phyloP scores from a whole-genome alignment of 2,329 filamentous ascomycete genomes.

The Aspergillus udagawae region DNA sequence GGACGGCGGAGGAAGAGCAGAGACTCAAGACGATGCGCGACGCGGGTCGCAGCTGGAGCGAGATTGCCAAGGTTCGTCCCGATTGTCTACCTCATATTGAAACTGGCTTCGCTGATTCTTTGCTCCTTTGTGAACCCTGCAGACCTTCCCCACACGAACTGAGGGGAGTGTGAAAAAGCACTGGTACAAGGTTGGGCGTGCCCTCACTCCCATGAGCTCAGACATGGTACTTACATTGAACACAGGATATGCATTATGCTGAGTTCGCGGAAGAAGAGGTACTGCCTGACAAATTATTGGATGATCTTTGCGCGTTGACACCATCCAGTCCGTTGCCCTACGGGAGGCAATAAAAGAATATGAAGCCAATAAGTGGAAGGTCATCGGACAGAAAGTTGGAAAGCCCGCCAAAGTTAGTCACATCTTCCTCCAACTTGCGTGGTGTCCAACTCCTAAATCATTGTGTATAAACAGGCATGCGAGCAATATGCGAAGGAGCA shows the following conservation, averaged over 20 bases:
- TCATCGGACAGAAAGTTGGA: slow-evolving; percentile 91
- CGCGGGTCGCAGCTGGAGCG: slow-evolving; percentile 89
- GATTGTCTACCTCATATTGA: neutral
- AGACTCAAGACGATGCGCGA: slow-evolving; percentile 92
- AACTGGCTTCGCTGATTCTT: slow-evolving; percentile 2
- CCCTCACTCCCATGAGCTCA: neutral
- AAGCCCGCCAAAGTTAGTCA: slow-evolving; percentile 85
- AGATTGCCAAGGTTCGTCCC: slow-evolving; percentile 82
- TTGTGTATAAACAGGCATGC: slow-evolving; percentile 56
- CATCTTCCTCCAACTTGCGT: slow-evolving; percentile 9
- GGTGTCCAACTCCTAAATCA: slow-evolving; percentile 17
- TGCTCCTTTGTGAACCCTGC: slow-evolving; percentile 6
- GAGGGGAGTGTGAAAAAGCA: slow-evolving; percentile 99
- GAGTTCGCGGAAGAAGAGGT: slow-evolving; percentile 93
- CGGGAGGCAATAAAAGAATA: slow-evolving; percentile 97
- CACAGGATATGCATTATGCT: slow-evolving; percentile 96
- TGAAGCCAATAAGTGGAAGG: slow-evolving; percentile 98
- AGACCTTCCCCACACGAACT: slow-evolving; percentile 89
- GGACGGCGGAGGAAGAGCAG: slow-evolving; percentile 92
- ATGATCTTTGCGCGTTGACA: slow-evolving; percentile 10
- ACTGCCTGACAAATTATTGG: neutral
- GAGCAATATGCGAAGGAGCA: slow-evolving; percentile 97
- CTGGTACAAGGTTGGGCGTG: slow-evolving; percentile 81
- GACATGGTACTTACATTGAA: slow-evolving; percentile 16
- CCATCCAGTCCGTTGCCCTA: slow-evolving; percentile 47